Percentiles rank a stretch among this genome's conserved stretches.
These are phyloP conservation scores for Lactarius sanguifluus DNA, from an alignment of 768 basidiomycete genomes.

Conservation along the genomic window DNA sequence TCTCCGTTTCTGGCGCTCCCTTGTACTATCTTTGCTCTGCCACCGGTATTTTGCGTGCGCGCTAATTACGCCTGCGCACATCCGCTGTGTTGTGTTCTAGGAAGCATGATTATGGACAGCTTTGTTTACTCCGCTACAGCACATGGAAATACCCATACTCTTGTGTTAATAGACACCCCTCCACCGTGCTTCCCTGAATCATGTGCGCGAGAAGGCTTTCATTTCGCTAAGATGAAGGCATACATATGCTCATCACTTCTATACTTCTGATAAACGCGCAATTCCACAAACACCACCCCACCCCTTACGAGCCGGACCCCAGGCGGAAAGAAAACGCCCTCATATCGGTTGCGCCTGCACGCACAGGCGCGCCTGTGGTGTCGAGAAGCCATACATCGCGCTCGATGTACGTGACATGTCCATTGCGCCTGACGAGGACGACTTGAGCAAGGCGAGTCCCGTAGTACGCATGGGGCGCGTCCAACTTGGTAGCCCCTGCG, in stretches of 20 bases:
- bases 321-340: slow-evolving; percentile 54
- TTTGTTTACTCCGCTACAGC: slow-evolving; percentile 23
- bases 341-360: slow-evolving; percentile 44
- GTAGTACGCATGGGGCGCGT: slow-evolving; percentile 40
- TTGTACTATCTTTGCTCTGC: slow-evolving; percentile 27
- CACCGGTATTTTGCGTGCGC: slow-evolving; percentile 24
- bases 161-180: slow-evolving; percentile 23
- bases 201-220: slow-evolving; percentile 17
- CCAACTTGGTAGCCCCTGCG: slow-evolving; percentile 24
- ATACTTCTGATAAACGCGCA: slow-evolving; percentile 22
- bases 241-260: background rate
- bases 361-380: slow-evolving; percentile 41
- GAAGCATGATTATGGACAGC: slow-evolving; percentile 30
- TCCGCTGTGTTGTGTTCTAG: slow-evolving; percentile 27
- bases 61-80: slow-evolving; percentile 22
- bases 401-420: slow-evolving; percentile 66
- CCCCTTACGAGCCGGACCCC: slow-evolving; percentile 6
- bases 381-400: slow-evolving; percentile 62
- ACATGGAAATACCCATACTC: slow-evolving; percentile 28
- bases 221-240: slow-evolving; percentile 4
- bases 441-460: slow-evolving; percentile 76
- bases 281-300: background rate
- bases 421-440: slow-evolving; percentile 59
- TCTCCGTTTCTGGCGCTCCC: slow-evolving; percentile 22
- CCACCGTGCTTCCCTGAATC: slow-evolving; percentile 20